A percentile compares a stretch with the other conserved stretches of the same genome.
Evolutionary conservation across 495 filamentous ascomycete genomes (phyloP).

Genomic region (Podospora pseudocomata): DNA sequence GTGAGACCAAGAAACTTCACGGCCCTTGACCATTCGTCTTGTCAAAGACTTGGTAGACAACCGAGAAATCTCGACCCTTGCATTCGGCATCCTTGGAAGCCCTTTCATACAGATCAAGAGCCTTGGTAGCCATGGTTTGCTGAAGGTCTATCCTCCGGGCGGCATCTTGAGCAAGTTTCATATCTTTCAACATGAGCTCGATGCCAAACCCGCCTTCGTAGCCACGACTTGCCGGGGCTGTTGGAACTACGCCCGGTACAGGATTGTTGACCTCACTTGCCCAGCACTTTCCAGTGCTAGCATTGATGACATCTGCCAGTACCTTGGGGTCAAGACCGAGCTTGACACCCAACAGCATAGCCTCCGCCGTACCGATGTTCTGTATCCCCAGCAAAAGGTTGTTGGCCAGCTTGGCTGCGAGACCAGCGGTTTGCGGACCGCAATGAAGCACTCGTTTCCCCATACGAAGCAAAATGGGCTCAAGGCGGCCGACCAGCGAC

Average conservation of each 20-base stretch:
- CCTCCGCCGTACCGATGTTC: slow-evolving; percentile 89
- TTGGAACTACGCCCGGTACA: slow-evolving; percentile 75
- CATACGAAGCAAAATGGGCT: slow-evolving; percentile 68
- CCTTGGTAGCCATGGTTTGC: slow-evolving; percentile 31
- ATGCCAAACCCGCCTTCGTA: slow-evolving; percentile 84
- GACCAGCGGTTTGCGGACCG: slow-evolving; percentile 72
- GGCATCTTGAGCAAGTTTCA: slow-evolving; percentile 68
- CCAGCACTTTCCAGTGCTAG: slow-evolving; percentile 85
- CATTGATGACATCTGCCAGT: slow-evolving; percentile 76
- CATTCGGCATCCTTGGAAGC: slow-evolving; percentile 56
- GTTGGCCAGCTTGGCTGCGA: slow-evolving; percentile 86
- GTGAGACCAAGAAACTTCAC: not conserved
- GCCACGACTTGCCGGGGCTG: slow-evolving; percentile 65
- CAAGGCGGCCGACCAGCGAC: slow-evolving; percentile 55
- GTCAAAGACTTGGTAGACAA: slow-evolving; percentile 65
- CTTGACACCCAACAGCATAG: slow-evolving; percentile 84
- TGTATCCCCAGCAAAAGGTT: slow-evolving; percentile 90
- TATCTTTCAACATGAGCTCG: slow-evolving; percentile 79
- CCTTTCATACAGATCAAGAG: slow-evolving; percentile 64
- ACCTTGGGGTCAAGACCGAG: slow-evolving; percentile 80
- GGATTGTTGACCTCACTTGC: slow-evolving; percentile 91
- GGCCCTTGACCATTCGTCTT: not conserved
- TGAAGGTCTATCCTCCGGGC: slow-evolving; percentile 47
- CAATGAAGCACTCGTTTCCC: slow-evolving; percentile 78
- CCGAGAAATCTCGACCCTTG: slow-evolving; percentile 77